Evolutionary conservation across 2,329 filamentous ascomycete genomes (phyloP).

Genomic region (Cladobotryum mycophilum): DNA sequence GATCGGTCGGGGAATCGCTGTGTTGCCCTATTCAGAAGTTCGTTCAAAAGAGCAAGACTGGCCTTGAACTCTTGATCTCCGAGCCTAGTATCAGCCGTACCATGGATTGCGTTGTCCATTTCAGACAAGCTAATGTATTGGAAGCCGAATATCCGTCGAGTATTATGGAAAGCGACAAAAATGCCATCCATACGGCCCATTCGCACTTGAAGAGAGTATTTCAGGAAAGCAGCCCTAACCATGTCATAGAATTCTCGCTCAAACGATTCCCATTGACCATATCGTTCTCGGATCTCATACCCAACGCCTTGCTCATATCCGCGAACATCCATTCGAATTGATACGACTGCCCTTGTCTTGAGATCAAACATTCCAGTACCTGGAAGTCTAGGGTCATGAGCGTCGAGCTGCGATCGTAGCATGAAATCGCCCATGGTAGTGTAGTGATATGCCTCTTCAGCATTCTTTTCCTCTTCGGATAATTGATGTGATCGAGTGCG

Average conservation of each 20-base stretch:
- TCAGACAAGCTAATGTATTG: constrained; percentile 84
- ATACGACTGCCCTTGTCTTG: constrained; percentile 87
- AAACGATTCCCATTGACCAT: constrained; percentile 82
- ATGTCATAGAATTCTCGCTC: constrained; percentile 97
- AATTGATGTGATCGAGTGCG: constrained; percentile 61
- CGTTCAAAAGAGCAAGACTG: constrained; percentile 73
- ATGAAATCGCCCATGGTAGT: constrained; percentile 80
- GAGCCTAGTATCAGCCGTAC: constrained; percentile 56
- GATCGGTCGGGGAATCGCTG: constrained; percentile 68
- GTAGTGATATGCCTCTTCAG: constrained; percentile 79
- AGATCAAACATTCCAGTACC: constrained; percentile 93
- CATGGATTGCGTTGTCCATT: constrained; percentile 88
- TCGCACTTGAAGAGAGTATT: constrained; percentile 92
- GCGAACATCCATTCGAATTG: constrained; percentile 78
- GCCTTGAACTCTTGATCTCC: constrained; percentile 82
- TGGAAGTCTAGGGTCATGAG: constrained; percentile 76
- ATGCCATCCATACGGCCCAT: constrained; percentile 99
- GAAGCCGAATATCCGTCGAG: constrained; percentile 91
- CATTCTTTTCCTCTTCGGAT: constrained; percentile 62
- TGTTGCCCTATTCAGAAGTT: constrained; percentile 70
- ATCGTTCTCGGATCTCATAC: constrained; percentile 75
- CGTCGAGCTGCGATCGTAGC: constrained; percentile 92
- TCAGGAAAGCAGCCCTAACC: constrained; percentile 89
- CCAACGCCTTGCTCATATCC: constrained; percentile 69
- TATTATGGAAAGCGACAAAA: constrained; percentile 95